These are phyloP conservation scores for Manihot esculenta DNA, from an alignment of 441 rosid genomes.

Conservation along the genomic window DNA sequence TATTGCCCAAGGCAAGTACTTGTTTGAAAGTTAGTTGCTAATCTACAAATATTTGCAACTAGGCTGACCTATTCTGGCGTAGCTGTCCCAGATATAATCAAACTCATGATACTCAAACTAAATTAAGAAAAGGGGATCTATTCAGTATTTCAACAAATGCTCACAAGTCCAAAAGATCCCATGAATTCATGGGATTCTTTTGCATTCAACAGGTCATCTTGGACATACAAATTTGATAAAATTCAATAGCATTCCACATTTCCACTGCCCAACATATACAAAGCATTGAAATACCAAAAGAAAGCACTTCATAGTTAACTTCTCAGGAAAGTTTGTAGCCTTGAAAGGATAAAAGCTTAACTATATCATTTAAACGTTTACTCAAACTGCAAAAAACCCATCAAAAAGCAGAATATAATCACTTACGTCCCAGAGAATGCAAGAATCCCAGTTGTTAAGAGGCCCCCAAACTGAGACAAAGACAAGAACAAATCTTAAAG, in stretches of 20 bases:
- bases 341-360: constrained; percentile 14
- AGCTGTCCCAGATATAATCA: neutral
- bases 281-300: too few species aligned
- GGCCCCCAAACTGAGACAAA: constrained; percentile 75
- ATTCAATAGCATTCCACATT: neutral
- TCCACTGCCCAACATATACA: neutral
- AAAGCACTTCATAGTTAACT: neutral
- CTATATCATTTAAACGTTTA: neutral
- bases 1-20: neutral
- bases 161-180: neutral
- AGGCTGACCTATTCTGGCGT: neutral
- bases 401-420: constrained; percentile 15
- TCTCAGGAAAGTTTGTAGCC: neutral
- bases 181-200: neutral
- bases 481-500: neutral
- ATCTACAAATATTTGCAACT: neutral
- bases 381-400: too few species aligned
- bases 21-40: too few species aligned
- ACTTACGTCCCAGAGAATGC: constrained; percentile 93
- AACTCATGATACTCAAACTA: neutral
- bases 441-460: constrained; percentile 77
- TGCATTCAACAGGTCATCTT: neutral
- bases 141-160: neutral
- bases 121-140: neutral
- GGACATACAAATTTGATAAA: neutral